Conservation (phyloP, 2,329 filamentous ascomycete genomes). For the Colletotrichum trifolii region DNA sequence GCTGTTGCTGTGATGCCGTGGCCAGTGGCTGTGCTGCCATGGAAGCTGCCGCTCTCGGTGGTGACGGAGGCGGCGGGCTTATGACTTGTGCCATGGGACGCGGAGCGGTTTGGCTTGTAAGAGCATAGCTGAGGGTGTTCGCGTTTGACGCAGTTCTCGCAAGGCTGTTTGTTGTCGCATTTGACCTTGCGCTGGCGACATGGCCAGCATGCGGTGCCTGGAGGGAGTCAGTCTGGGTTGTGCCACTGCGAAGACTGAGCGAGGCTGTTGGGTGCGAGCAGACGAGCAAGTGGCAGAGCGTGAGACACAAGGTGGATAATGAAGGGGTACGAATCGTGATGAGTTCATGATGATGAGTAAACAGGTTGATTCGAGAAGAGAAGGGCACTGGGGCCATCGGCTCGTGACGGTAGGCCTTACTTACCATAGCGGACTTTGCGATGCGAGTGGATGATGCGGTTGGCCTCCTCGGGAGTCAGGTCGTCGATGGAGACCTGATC, state of each 20-base stretch:
- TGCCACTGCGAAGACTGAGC: too few species aligned
- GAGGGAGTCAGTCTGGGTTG: constrained; percentile 8
- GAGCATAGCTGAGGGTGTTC: constrained; percentile 74
- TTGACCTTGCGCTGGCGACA: constrained; percentile 76
- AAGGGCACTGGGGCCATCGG: too few species aligned
- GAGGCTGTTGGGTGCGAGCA: neutral
- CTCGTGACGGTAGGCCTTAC: constrained; percentile 41
- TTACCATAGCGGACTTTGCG: constrained; percentile 76
- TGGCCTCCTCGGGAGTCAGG: constrained; percentile 73
- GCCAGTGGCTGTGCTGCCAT: constrained; percentile 40
- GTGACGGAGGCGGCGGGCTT: constrained; percentile 43
- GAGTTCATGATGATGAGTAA: neutral
- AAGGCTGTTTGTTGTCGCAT: constrained; percentile 76
- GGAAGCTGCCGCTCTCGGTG: constrained; percentile 36
- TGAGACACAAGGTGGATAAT: neutral
- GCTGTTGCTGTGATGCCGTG: constrained; percentile 40
- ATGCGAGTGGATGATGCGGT: constrained; percentile 75
- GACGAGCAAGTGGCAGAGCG: neutral
- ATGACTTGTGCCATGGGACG: constrained; percentile 40
- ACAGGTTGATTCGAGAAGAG: neutral
- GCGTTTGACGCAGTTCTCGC: constrained; percentile 75
- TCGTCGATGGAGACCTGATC: constrained; percentile 62
- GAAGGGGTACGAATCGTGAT: neutral
- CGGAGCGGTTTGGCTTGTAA: constrained; percentile 70
- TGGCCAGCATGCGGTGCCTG: constrained; percentile 74